These are phyloP conservation scores for Epicoccum sorghinum DNA, from an alignment of 2,329 filamentous ascomycete genomes.

Conservation along the genomic window DNA sequence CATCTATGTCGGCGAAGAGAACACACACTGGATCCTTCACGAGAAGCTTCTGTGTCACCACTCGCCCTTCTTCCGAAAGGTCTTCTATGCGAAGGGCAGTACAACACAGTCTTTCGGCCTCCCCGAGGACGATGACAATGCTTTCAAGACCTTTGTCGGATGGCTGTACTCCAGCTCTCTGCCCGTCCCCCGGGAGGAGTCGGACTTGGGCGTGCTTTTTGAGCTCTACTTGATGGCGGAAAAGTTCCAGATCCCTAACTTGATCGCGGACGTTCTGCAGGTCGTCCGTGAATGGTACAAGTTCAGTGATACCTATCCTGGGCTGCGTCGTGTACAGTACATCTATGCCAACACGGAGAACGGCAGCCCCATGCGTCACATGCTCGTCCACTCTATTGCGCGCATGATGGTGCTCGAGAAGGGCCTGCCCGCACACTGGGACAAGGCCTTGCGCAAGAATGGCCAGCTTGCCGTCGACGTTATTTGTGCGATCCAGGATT, in stretches of 20 bases:
- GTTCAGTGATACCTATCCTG: conserved; percentile 59
- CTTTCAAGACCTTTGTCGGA: conserved; percentile 59
- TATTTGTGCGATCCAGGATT: conserved; percentile 60
- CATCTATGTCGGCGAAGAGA: conserved; percentile 61
- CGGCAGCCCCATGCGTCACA: conserved; percentile 55
- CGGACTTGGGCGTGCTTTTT: conserved; percentile 57
- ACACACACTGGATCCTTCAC: conserved; percentile 62
- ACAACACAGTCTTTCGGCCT: conserved; percentile 54
- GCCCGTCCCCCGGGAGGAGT: conserved; percentile 56
- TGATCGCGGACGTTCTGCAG: conserved; percentile 57
- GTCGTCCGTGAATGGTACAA: conserved; percentile 59
- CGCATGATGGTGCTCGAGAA: conserved; percentile 58
- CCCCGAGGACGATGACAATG: conserved; percentile 58
- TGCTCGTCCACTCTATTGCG: conserved; percentile 57
- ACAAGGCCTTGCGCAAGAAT: conserved; percentile 60
- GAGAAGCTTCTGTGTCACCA: conserved; percentile 62
- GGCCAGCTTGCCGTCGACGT: conserved; percentile 62
- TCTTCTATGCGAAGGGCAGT: conserved; percentile 53
- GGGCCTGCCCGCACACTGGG: conserved; percentile 60
- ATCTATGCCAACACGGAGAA: conserved; percentile 58
- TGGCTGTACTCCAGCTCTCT: conserved; percentile 60
- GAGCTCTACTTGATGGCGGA: conserved; percentile 62
- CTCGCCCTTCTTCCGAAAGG: conserved; percentile 60
- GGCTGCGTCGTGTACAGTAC: conserved; percentile 60
- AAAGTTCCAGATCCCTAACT: conserved; percentile 57